phyloP scores from a whole-genome alignment of 2,329 filamentous ascomycete species.

The Orbilia javanica region DNA sequence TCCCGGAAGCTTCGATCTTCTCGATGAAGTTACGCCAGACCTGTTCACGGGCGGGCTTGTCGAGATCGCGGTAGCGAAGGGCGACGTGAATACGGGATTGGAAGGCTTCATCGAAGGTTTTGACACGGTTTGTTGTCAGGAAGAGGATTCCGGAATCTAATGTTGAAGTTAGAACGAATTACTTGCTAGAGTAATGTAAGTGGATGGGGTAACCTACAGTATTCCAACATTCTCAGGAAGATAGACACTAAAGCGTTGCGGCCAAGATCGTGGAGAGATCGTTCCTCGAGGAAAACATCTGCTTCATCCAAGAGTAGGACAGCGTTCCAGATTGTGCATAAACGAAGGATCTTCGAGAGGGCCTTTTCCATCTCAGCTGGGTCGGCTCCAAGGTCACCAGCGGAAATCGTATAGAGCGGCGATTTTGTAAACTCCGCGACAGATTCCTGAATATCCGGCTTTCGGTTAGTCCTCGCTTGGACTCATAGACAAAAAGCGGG shows the following conservation, averaged over 20 bases:
- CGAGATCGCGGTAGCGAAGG: constrained; percentile 63
- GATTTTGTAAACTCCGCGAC: constrained; percentile 70
- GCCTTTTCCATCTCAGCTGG: constrained; percentile 75
- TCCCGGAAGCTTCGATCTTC: constrained; percentile 59
- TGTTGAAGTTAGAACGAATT: not conserved
- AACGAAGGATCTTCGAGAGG: constrained; percentile 85
- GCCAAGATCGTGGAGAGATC: constrained; percentile 84
- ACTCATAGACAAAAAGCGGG: no score
- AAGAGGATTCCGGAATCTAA: constrained; percentile 65
- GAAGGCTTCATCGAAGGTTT: constrained; percentile 66
- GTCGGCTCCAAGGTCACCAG: constrained; percentile 63
- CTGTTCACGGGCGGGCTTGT: constrained; percentile 60
- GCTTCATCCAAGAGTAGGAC: constrained; percentile 88
- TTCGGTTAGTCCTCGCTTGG: not conserved
- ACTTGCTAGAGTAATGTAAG: not conserved
- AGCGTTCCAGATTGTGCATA: constrained; percentile 87
- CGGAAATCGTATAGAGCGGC: constrained; percentile 69
- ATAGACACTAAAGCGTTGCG: constrained; percentile 81
- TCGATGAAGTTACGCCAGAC: constrained; percentile 63
- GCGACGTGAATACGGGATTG: constrained; percentile 65
- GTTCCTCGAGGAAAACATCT: constrained; percentile 85
- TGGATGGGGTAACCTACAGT: constrained; percentile 62
- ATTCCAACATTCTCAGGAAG: constrained; percentile 66
- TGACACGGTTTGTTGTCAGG: constrained; percentile 67
- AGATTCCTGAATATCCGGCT: constrained; percentile 65